Conservation (phyloP, 2,329 filamentous ascomycete genomes). For the Ophiostoma australiae region DNA sequence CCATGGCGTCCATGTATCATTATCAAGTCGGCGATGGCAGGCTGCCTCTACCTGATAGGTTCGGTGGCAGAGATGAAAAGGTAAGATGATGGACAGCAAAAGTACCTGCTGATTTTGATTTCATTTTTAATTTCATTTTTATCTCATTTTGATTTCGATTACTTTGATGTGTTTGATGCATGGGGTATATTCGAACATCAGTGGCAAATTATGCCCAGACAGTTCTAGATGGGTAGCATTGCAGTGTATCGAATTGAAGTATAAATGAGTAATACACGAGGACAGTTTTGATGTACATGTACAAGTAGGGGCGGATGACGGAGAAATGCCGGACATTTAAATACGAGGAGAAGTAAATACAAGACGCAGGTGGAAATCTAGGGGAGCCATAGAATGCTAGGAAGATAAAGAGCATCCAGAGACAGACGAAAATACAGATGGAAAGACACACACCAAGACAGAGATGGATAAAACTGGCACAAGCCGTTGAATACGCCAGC, state of each 20-base stretch:
- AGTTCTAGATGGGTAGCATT: neutral
- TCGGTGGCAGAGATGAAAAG: neutral
- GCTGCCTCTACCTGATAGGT: neutral
- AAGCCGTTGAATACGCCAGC: neutral
- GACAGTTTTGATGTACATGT: neutral
- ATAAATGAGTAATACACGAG: neutral
- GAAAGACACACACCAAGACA: neutral
- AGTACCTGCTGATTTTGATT: neutral
- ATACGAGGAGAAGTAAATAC: neutral
- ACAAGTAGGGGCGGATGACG: neutral
- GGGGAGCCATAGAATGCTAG: neutral
- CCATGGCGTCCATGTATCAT: neutral
- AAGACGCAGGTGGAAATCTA: neutral
- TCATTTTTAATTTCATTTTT: neutral
- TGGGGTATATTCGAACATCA: neutral
- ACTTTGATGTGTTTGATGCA: no score
- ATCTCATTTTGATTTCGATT: neutral
- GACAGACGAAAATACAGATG: neutral
- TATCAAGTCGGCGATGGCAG: neutral
- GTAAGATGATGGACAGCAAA: slow-evolving; percentile 1
- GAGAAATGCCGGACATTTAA: neutral
- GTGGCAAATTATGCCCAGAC: neutral
- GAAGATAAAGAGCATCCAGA: neutral
- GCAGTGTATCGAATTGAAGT: neutral
- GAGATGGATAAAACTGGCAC: slow-evolving; percentile 4